A percentile compares a stretch with the other conserved stretches of the same genome.
These are phyloP conservation scores for Crithidia sp. DNA, from an alignment of 208 protist genomes.

Conservation along the genomic window DNA sequence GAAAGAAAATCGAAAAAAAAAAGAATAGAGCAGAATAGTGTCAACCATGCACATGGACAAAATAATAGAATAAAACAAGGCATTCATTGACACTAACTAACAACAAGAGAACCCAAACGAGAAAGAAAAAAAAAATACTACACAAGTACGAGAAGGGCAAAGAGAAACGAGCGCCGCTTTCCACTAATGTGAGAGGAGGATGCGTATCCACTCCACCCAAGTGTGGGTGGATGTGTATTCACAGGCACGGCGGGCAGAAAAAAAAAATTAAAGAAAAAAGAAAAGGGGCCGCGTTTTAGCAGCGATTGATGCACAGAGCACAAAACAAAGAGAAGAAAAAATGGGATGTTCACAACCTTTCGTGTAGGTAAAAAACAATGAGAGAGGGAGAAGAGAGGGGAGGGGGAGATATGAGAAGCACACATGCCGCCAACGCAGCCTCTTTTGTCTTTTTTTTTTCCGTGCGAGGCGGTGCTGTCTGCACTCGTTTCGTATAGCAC, in stretches of 20 bases:
- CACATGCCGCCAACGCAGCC: too few species aligned
- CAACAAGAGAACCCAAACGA: not conserved
- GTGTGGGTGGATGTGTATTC: too few species aligned
- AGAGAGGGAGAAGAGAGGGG: not conserved
- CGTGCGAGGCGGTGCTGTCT: not conserved
- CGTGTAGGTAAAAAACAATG: not conserved
- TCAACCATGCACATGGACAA: too few species aligned
- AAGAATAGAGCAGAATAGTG: not conserved
- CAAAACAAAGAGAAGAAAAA: not conserved
- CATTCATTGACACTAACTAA: too few species aligned
- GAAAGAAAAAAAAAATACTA: not conserved
- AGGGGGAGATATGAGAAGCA: too few species aligned
- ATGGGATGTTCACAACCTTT: not conserved
- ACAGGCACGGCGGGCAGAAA: not conserved
- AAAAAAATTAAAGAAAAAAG: conserved; percentile 3
- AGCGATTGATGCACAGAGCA: not conserved
- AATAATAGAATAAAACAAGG: too few species aligned
- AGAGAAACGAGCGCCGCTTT: not conserved
- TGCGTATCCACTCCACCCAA: too few species aligned
- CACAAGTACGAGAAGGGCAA: not conserved
- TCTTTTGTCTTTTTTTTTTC: too few species aligned
- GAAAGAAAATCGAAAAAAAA: conserved; percentile 1
- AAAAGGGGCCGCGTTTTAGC: not conserved
- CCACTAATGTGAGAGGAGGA: too few species aligned
- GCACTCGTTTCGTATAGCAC: not conserved